A percentile compares a stretch with the other conserved stretches of the same genome.
phyloP scores from a whole-genome alignment of 2,329 filamentous ascomycete genomes.

The Emydomyces testavorans region DNA sequence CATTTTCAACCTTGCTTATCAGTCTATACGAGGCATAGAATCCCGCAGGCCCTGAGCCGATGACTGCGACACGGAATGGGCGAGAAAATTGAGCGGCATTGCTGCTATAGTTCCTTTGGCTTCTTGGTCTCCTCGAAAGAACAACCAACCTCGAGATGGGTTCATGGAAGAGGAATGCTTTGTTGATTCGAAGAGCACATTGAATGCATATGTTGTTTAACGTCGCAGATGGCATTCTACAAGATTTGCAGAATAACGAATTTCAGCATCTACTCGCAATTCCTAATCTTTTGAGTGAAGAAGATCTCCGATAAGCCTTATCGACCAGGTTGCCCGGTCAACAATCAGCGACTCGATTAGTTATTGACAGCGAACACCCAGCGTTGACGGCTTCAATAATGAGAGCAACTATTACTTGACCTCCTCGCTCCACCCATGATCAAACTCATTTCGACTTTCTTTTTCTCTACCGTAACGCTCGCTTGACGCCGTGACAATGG shows the following conservation, averaged over 20 bases:
- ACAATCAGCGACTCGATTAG: constrained; percentile 19
- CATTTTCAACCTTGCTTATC: constrained; percentile 60
- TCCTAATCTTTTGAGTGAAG: constrained; percentile 11
- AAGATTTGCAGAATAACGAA: not conserved
- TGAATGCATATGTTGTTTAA: constrained; percentile 13
- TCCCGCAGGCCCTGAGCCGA: constrained; percentile 88
- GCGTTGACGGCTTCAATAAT: constrained; percentile 3
- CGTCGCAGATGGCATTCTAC: constrained; percentile 17
- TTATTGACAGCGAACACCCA: constrained; percentile 16
- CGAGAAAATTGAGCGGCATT: constrained; percentile 23
- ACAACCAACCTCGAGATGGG: not conserved
- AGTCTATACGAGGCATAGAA: constrained; percentile 89
- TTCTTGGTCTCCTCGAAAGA: not conserved
- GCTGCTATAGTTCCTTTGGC: constrained; percentile 13
- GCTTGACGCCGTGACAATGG: constrained; percentile 28
- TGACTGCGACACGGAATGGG: constrained; percentile 68
- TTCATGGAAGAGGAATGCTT: not conserved
- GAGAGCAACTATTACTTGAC: not conserved
- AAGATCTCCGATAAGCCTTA: constrained; percentile 7
- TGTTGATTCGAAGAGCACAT: constrained; percentile 5
- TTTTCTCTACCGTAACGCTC: constrained; percentile 18
- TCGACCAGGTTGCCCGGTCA: constrained; percentile 23
- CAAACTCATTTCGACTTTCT: constrained; percentile 28
- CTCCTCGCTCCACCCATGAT: constrained; percentile 1
- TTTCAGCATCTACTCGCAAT: constrained; percentile 8